phyloP scores from a whole-genome alignment of 2,329 filamentous ascomycete species.

The Trichocomaceae sp. region DNA sequence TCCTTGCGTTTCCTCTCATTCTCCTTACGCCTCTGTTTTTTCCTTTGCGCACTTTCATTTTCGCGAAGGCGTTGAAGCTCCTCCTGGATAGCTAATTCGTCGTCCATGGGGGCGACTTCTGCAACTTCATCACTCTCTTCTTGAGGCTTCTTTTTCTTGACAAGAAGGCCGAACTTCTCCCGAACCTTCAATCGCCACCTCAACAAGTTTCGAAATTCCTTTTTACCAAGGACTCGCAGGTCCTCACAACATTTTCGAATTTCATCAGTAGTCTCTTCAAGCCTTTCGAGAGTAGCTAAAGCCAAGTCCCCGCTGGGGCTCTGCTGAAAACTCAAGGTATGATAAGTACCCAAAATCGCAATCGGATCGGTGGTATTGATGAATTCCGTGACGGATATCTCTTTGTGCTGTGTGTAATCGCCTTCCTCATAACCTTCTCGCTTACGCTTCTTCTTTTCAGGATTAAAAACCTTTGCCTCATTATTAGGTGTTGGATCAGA shows the following conservation, averaged over 20 bases:
- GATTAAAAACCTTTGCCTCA: conserved; percentile 96
- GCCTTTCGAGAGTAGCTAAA: conserved; percentile 72
- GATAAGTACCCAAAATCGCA: conserved; percentile 77
- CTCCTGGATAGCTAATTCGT: conserved; percentile 83
- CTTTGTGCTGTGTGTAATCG: conserved; percentile 87
- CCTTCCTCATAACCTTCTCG: conserved; percentile 96
- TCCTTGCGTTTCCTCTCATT: conserved; percentile 95
- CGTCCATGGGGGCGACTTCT: conserved; percentile 83
- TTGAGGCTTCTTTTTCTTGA: conserved; percentile 58
- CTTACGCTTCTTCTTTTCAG: conserved; percentile 95
- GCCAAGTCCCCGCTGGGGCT: conserved; percentile 76
- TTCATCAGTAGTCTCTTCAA: conserved; percentile 80
- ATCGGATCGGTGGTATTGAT: conserved; percentile 92
- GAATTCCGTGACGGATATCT: conserved; percentile 81
- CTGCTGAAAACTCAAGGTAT: conserved; percentile 77
- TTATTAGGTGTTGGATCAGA: conserved; percentile 81
- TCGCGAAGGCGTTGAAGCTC: conserved; percentile 79
- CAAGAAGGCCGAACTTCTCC: conserved; percentile 80
- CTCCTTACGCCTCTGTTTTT: conserved; percentile 74
- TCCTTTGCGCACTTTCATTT: conserved; percentile 66
- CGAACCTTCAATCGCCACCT: conserved; percentile 85
- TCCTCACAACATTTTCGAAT: conserved; percentile 72
- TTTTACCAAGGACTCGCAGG: conserved; percentile 82
- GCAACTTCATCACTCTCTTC: conserved; percentile 65
- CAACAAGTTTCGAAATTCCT: conserved; percentile 85